These are phyloP conservation scores for Tulasnella sp. DNA, from an alignment of 768 basidiomycete genomes.

Conservation along the genomic window DNA sequence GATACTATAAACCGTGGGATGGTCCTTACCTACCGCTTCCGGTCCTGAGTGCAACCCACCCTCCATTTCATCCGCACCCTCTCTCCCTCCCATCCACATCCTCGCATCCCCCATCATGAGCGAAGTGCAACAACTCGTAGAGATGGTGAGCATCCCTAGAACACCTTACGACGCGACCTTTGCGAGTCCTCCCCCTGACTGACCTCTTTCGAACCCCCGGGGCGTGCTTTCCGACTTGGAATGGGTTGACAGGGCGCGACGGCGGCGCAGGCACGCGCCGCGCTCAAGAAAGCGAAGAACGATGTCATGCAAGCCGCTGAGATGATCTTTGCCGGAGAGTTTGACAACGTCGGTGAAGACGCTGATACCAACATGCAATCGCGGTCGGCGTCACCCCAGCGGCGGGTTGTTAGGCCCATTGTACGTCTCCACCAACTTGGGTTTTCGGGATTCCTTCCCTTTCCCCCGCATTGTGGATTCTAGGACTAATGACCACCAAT, in stretches of 20 bases:
- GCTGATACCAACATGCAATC: conserved; percentile 32
- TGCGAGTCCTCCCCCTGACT: conserved; percentile 16
- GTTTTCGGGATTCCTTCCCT: neutral
- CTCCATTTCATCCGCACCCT: conserved; percentile 3
- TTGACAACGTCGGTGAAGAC: conserved; percentile 59
- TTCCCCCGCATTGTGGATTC: neutral
- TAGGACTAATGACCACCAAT: neutral
- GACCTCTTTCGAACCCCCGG: neutral
- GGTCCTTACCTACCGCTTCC: neutral
- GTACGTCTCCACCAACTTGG: conserved; percentile 3
- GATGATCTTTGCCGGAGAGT: conserved; percentile 77
- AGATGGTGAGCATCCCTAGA: conserved; percentile 45
- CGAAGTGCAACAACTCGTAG: conserved; percentile 59
- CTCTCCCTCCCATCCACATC: conserved; percentile 4
- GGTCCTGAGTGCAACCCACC: conserved; percentile 19
- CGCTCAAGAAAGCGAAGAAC: conserved; percentile 64
- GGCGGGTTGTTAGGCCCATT: conserved; percentile 20
- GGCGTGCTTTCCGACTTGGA: neutral
- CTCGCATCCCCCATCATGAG: conserved; percentile 30
- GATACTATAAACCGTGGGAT: neutral
- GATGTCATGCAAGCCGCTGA: conserved; percentile 94
- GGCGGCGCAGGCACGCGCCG: conserved; percentile 73
- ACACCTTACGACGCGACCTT: neutral
- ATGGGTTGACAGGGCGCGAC: conserved; percentile 65
- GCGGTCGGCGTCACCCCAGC: neutral